Conservation (phyloP, 352 stramenopile genomes). For the Phytophthora kernoviae region DNA sequence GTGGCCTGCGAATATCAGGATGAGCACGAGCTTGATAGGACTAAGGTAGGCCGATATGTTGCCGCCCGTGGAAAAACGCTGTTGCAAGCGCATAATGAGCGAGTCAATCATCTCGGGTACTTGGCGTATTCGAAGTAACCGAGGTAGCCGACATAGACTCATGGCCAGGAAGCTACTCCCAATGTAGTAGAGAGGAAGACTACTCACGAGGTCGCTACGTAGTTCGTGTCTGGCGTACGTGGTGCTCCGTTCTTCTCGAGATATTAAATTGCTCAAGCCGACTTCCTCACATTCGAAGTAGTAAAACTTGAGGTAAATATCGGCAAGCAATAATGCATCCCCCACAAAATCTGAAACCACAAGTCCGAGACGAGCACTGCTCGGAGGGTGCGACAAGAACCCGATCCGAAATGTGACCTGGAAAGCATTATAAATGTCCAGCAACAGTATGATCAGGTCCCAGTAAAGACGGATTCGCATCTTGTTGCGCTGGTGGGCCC, state of each 20-base stretch:
- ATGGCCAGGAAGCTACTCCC: slow-evolving; percentile 54
- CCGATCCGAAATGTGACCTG: slow-evolving; percentile 74
- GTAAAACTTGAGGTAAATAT: slow-evolving; percentile 78
- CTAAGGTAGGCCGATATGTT: slow-evolving; percentile 72
- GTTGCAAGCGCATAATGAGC: slow-evolving; percentile 72
- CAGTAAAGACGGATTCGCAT: slow-evolving; percentile 65
- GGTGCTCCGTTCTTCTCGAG: slow-evolving; percentile 44
- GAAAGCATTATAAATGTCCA: slow-evolving; percentile 73
- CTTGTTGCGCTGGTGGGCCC: slow-evolving; percentile 47
- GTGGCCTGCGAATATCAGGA: slow-evolving; percentile 67
- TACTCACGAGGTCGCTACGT: slow-evolving; percentile 48
- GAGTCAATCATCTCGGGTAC: slow-evolving; percentile 53
- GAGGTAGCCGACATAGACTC: slow-evolving; percentile 61
- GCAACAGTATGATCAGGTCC: slow-evolving; percentile 54
- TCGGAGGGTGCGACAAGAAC: slow-evolving; percentile 50
- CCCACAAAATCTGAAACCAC: slow-evolving; percentile 46
- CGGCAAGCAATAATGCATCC: slow-evolving; percentile 44
- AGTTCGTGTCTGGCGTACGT: slow-evolving; percentile 50
- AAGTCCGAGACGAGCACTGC: slow-evolving; percentile 21
- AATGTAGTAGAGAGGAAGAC: slow-evolving; percentile 72
- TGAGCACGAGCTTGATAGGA: slow-evolving; percentile 67
- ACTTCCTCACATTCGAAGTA: slow-evolving; percentile 74
- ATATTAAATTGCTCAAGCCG: slow-evolving; percentile 56
- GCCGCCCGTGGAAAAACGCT: slow-evolving; percentile 54
- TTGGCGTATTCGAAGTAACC: slow-evolving; percentile 50